Evolutionary conservation across 2,329 filamentous ascomycete species (phyloP).

Genomic region (Cercospora nicotianae): DNA sequence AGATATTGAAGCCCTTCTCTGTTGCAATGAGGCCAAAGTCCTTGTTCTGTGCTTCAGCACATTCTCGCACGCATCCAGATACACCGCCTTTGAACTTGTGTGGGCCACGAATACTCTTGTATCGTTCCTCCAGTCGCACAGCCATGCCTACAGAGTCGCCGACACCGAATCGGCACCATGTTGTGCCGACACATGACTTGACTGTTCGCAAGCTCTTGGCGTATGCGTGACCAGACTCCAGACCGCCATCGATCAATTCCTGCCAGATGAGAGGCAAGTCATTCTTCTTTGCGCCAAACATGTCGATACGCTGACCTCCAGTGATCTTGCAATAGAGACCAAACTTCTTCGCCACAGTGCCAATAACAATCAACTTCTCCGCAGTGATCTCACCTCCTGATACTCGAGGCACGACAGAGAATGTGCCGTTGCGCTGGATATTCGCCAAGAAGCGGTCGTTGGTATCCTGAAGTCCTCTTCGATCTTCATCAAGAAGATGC

Average conservation of each 20-base stretch:
- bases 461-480: conserved; percentile 80
- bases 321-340: conserved; percentile 89
- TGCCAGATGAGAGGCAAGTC: conserved; percentile 82
- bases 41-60: conserved; percentile 88
- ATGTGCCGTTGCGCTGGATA: conserved; percentile 88
- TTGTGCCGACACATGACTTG: conserved; percentile 88
- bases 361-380: conserved; percentile 80
- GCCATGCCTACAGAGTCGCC: conserved; percentile 91
- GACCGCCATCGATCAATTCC: conserved; percentile 74
- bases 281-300: conserved; percentile 89
- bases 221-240: conserved; percentile 90
- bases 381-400: conserved; percentile 84
- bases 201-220: conserved; percentile 86
- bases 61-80: conserved; percentile 87
- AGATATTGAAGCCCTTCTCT: conserved; percentile 91
- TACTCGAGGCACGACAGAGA: conserved; percentile 81
- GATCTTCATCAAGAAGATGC: conserved; percentile 71
- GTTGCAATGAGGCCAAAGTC: conserved; percentile 92
- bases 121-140: conserved; percentile 80
- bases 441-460: conserved; percentile 88
- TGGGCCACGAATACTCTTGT: conserved; percentile 84
- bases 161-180: conserved; percentile 87
- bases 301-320: conserved; percentile 84
- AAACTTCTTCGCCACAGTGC: conserved; percentile 80
- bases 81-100: conserved; percentile 87